Conservation (phyloP, 345 rosid genomes). For the Capsella bursapastoris region DNA sequence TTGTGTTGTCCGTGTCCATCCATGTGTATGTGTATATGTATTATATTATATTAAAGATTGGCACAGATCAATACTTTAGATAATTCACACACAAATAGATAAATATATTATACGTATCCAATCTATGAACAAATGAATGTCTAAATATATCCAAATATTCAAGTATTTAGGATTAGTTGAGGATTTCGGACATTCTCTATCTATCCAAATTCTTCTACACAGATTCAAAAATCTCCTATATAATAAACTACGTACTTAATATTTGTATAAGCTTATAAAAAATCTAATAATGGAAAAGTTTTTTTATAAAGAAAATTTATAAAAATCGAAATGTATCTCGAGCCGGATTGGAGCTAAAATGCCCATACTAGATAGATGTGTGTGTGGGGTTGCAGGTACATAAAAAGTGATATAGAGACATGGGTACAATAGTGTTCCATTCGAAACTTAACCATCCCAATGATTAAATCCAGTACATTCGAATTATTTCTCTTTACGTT, state of each 20-base stretch:
- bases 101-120: neutral
- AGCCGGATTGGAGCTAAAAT: constrained; percentile 8
- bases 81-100: no score
- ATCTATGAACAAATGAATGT: neutral
- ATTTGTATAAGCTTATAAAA: neutral
- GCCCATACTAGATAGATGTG: neutral
- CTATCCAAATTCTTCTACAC: neutral
- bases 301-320: no score
- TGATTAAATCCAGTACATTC: constrained; percentile 29
- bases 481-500: constrained; percentile 23
- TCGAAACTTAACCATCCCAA: constrained; percentile 22
- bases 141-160: neutral
- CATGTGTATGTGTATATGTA: neutral
- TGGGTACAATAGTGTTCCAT: constrained; percentile 31
- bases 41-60: neutral
- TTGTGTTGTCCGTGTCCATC: constrained; percentile 32
- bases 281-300: neutral
- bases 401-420: constrained; percentile 29
- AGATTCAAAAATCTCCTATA: neutral
- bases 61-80: constrained; percentile 3
- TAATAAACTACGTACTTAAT: no score
- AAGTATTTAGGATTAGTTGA: neutral
- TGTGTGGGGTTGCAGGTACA: constrained; percentile 33
- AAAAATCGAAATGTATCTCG: neutral
- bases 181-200: neutral